Evolutionary conservation across 1,139 yeast species (phyloP).

Genomic region (Kodamaea fungicola): DNA sequence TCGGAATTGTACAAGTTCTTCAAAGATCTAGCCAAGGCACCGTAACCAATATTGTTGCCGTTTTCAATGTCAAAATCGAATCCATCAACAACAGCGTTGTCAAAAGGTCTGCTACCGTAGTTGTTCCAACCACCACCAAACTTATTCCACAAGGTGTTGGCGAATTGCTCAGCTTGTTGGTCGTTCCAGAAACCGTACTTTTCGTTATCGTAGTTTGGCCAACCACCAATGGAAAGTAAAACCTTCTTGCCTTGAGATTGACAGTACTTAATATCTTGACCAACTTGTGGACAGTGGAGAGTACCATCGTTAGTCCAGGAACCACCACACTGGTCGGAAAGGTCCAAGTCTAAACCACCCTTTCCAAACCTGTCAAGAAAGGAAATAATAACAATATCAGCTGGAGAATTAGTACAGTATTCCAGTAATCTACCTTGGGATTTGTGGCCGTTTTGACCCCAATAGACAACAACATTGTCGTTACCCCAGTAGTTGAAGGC

Average conservation of each 20-base stretch:
- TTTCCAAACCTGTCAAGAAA: conserved; percentile 49
- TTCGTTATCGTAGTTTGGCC: conserved; percentile 54
- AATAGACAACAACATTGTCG: conserved; percentile 59
- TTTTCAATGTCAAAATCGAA: conserved; percentile 17
- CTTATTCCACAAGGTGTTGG: conserved; percentile 71
- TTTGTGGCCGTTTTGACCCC: conserved; percentile 89
- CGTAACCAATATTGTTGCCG: conserved; percentile 8
- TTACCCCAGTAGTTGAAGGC: conserved; percentile 1
- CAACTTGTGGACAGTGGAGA: conserved; percentile 57
- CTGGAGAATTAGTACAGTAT: conserved; percentile 65
- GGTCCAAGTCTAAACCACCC: conserved; percentile 43
- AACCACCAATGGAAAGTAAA: conserved; percentile 81
- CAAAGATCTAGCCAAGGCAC: conserved; percentile 13
- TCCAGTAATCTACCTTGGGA: conserved; percentile 56
- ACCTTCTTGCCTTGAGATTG: conserved; percentile 73
- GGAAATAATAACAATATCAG: conserved; percentile 67
- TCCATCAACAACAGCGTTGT: conserved; percentile 15
- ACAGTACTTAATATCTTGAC: conserved; percentile 74
- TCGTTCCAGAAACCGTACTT: conserved; percentile 55
- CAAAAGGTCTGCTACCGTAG: conserved; percentile 13
- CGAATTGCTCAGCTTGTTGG: conserved; percentile 60
- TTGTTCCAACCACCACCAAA: conserved; percentile 48
- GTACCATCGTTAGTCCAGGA: conserved; percentile 47
- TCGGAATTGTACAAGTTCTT: conserved; percentile 7
- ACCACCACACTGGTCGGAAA: conserved; percentile 60